Base-by-base conservation (phyloP, 2,329 filamentous ascomycete species). In the Ascosphaera apis region DNA sequence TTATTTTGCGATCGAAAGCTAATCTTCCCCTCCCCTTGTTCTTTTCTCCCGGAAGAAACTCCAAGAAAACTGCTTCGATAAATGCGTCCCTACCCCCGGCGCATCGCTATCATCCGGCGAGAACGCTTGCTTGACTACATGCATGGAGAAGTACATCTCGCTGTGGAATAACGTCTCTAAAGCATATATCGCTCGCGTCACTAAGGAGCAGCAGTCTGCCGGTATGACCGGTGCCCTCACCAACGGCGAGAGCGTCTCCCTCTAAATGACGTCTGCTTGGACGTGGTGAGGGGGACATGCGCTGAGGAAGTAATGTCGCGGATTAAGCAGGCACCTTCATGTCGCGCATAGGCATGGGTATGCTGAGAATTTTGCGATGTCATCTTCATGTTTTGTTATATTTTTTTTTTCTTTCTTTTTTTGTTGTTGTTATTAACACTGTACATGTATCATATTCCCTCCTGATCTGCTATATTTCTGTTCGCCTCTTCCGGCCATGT, bases 91-190 rank as follows among this genome's bases (percentile, higher is more conserved):
- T 35, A 72, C 75, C 49, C 75, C 79, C 37, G 73, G 76, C 39
- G 54, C 63, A 35, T 71, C 69, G 37, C 58, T 84, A 38, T 74
- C 72, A 35, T 68, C 65, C 55, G 56, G 66, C 55, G 79, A 86
- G 54, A 63, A 71, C 50, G 63, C 67, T 15, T 86, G 79, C 60
- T 65, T 79, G 49, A 78, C 67, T 15, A 63, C 67, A 41, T 86
- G 79, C 62, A 79, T 83, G 70, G 77, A 84, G 48, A 84, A 84
- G 57, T 86, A 84, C 63, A 80, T 84, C 64, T 60, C 65, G 21
- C 67, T 76, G 8, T 86, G 79, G 79, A 83, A 83, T 58, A 60
- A 67, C 42, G 72, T 80, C 48, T 77, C 73, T 59, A 55, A 63
- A 34, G 64, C 72, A 30, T 82, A 81, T 53, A 68, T 81, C 48